Conservation (phyloP, 768 basidiomycete genomes). For the Lactifluus volemus region DNA sequence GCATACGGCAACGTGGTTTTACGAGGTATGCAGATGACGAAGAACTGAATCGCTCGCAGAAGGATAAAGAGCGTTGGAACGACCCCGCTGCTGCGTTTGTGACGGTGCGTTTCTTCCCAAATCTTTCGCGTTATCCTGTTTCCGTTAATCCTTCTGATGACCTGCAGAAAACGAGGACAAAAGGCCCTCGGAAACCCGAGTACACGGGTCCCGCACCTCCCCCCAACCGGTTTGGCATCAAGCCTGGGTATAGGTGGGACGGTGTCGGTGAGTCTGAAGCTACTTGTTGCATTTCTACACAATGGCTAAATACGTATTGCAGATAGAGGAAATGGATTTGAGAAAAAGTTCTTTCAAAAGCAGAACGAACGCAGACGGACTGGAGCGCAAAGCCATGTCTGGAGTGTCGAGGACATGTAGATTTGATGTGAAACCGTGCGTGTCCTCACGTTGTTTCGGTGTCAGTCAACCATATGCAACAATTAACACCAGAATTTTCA, state of each 20-base stretch:
- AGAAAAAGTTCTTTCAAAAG: constrained; percentile 84
- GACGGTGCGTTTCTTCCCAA: constrained; percentile 45
- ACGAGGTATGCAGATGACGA: constrained; percentile 76
- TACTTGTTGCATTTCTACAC: background rate
- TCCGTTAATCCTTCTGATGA: background rate
- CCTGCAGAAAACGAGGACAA: constrained; percentile 59
- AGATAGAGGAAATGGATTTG: constrained; percentile 93
- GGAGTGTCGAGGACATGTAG: constrained; percentile 94
- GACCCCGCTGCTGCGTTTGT: constrained; percentile 96
- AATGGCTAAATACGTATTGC: constrained; percentile 2
- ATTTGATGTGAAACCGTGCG: background rate
- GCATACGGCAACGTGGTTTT: constrained; percentile 55
- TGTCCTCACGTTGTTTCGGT: background rate
- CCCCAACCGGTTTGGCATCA: constrained; percentile 93
- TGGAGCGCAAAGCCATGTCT: constrained; percentile 66
- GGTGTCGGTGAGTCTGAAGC: constrained; percentile 70
- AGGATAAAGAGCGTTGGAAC: constrained; percentile 81
- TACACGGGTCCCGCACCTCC: constrained; percentile 84
- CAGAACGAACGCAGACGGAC: constrained; percentile 66
- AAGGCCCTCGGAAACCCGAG: constrained; percentile 73
- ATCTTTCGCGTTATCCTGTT: background rate
- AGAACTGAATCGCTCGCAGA: constrained; percentile 79
- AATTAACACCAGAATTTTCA: background rate
- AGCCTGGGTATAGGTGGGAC: constrained; percentile 96
- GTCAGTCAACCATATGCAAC: background rate